phyloP scores from a whole-genome alignment of 108 stramenopile species.

The Nitzschia palea region DNA sequence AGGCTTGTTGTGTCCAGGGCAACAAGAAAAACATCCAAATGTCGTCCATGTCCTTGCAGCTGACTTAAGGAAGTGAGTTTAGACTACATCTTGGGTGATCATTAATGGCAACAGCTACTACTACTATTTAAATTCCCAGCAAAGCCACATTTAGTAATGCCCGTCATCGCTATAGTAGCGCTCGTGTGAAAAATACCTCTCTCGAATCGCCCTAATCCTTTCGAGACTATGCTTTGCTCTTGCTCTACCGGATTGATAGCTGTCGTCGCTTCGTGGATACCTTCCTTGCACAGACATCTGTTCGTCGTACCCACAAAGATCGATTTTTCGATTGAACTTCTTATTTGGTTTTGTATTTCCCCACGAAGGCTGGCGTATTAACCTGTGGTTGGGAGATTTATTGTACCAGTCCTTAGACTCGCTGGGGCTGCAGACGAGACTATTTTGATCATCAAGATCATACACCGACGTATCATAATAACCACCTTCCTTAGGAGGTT shows the following conservation, averaged over 20 bases:
- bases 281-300: too few species aligned
- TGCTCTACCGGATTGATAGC: neutral
- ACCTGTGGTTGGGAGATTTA: neutral
- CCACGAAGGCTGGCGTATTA: neutral
- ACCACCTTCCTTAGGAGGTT: neutral
- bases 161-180: too few species aligned
- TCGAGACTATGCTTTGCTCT: conserved; percentile 1
- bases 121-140: too few species aligned
- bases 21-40: neutral
- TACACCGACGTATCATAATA: neutral
- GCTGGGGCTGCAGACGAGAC: neutral
- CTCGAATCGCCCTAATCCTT: neutral
- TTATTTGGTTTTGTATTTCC: neutral
- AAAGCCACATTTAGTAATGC: too few species aligned
- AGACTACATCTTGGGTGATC: too few species aligned
- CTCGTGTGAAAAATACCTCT: too few species aligned
- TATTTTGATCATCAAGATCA: neutral
- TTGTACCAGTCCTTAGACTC: neutral
- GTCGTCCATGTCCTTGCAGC: too few species aligned
- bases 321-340: too few species aligned
- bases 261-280: too few species aligned
- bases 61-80: too few species aligned
- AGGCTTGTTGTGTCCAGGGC: conserved; percentile 6
- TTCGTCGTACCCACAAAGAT: too few species aligned
- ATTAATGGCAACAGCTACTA: too few species aligned